A percentile compares a stretch with the other conserved stretches of the same genome.
phyloP scores from a whole-genome alignment of 2,329 filamentous ascomycete species.

The Alternaria brassicae region DNA sequence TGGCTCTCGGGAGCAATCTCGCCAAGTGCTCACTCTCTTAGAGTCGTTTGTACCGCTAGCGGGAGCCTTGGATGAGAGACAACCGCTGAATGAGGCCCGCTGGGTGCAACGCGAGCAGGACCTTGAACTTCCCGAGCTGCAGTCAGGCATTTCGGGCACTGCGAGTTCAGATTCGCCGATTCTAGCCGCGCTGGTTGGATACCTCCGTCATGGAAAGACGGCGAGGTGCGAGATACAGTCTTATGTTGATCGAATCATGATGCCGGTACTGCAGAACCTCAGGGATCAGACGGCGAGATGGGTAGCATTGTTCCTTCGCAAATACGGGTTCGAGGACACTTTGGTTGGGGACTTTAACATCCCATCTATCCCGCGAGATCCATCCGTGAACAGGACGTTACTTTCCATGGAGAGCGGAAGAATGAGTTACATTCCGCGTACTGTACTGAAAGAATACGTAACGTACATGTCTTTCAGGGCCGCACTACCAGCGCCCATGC shows the following conservation, averaged over 20 bases:
- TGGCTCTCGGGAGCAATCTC: not conserved
- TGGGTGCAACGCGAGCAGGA: slow-evolving; percentile 39
- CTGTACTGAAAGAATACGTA: slow-evolving; percentile 33
- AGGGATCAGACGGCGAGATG: slow-evolving; percentile 32
- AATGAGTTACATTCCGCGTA: slow-evolving; percentile 21
- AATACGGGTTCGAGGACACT: slow-evolving; percentile 20
- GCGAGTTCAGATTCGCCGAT: slow-evolving; percentile 18
- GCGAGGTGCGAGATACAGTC: not conserved
- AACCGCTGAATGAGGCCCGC: slow-evolving; percentile 36
- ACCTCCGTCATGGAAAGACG: not conserved
- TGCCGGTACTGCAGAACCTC: slow-evolving; percentile 23
- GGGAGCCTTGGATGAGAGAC: slow-evolving; percentile 47
- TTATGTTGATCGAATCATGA: slow-evolving; percentile 30
- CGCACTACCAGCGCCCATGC: slow-evolving; percentile 28
- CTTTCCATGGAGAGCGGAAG: not conserved
- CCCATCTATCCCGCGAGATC: slow-evolving; percentile 22
- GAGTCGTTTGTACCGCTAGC: slow-evolving; percentile 42
- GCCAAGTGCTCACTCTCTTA: slow-evolving; percentile 34
- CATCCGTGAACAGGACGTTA: slow-evolving; percentile 5
- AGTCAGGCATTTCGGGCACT: not conserved
- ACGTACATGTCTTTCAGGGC: slow-evolving; percentile 30
- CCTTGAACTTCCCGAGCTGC: slow-evolving; percentile 15
- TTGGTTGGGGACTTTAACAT: slow-evolving; percentile 9
- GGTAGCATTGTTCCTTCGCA: slow-evolving; percentile 34
- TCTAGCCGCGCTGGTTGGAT: slow-evolving; percentile 6